Evolutionary conservation across 176 grass and related monocot species (phyloP), one percentile per base, ranked within the genome.

Genomic region (Ampelocalamus luodianensis): DNA sequence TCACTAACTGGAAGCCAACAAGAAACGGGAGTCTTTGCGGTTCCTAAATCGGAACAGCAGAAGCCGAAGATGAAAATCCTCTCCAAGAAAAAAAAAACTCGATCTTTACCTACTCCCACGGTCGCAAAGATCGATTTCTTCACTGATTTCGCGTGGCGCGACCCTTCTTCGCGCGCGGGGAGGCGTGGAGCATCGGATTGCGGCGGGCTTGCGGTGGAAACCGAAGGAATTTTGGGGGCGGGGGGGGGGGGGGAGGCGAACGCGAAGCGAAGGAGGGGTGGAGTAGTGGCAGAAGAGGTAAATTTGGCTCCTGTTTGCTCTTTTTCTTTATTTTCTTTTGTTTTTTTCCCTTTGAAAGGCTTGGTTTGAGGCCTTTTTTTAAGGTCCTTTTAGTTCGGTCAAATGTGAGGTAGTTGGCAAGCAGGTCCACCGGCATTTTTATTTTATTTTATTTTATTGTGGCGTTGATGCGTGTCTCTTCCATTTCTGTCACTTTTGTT

Each of bases 311-410:
- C 2, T 29, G 36, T 46, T 70, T 81, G 51, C 17, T 55, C 32
- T 20, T 71, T 71, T 20, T 45, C 4, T 14, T 4, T 50, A 49
- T 6, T 11, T 15, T 14, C 14, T 4, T 0, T 63, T 36, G 22
- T 51, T 14, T 27, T 15, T 16, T 4, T 0, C 22, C 3, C 18
- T 5, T 32, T 18, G 39, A 70, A 70, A 43, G 8, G 38, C 5
- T 63, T 64, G 15, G 24, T 32, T 32, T 32, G 60, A 62, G 4
- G 29, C 10, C 4, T 6, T 16, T 27, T 44, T 72, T 13, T 15
- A 11, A 27, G 53, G 51, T 8, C 49, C 40, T 8, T 12, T 71
- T 14, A n/a, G 51, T n/a, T 37, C 74, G 85, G 77, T 87, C 76
- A 80, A 86, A 73, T 22, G 5, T 32, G 68, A 44, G 46, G 68